Evolutionary conservation across 192 early-diverging fungal genomes (phyloP).

Genomic region (Gorgonomyces haynaldii): DNA sequence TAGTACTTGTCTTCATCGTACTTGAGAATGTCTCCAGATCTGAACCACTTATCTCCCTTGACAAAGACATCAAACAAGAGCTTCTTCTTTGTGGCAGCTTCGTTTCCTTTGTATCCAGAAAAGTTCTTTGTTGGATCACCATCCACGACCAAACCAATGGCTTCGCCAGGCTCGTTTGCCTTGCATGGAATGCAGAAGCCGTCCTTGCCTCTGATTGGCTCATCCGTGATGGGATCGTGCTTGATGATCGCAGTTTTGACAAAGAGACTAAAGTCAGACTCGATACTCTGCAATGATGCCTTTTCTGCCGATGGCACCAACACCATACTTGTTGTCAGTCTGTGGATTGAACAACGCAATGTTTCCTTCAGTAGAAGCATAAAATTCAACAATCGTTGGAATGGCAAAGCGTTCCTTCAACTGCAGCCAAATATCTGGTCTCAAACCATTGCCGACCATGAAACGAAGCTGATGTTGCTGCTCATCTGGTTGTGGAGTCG

Average conservation of each 20-base stretch:
- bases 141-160: conserved; percentile 29
- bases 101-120: conserved; percentile 19
- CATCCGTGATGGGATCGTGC: conserved; percentile 44
- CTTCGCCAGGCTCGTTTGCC: conserved; percentile 46
- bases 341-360: conserved; percentile 18
- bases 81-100: conserved; percentile 18
- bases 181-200: conserved; percentile 37
- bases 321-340: conserved; percentile 24
- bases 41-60: conserved; percentile 50
- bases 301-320: conserved; percentile 51
- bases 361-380: conserved; percentile 56
- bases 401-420: conserved; percentile 55
- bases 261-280: conserved; percentile 9
- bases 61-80: conserved; percentile 37
- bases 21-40: conserved; percentile 51
- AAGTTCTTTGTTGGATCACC: conserved; percentile 18
- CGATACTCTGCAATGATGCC: conserved; percentile 15
- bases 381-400: conserved; percentile 49
- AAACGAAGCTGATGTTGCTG: conserved; percentile 41
- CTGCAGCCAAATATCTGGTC: conserved; percentile 52
- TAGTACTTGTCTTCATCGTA: conserved; percentile 35
- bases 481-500: conserved; percentile 34
- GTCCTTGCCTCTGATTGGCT: conserved; percentile 33
- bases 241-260: conserved; percentile 36
- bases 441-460: conserved; percentile 57